Evolutionary conservation across 805 yeast species (phyloP), one percentile per base, ranked within the genome.

Genomic region (Ogataea neopini): DNA sequence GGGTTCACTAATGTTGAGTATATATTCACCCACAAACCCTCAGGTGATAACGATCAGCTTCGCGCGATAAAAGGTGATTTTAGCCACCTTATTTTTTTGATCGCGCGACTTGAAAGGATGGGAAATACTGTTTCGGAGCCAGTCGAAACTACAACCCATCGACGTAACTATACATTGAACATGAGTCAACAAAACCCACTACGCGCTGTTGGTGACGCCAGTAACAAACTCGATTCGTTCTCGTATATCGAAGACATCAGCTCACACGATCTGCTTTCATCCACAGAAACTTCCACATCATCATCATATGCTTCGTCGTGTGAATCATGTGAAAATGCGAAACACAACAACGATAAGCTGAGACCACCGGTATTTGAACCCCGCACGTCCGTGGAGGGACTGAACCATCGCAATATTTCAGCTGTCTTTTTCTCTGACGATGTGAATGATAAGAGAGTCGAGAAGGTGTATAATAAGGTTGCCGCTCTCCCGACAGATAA

Each of bases 351-450:
- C 44, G 19, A 35, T 44, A 18, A 40, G 40, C 8, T 22, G 25
- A 22, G 43, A 44, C 34, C 29, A 30, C 34, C 34, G 34, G 34
- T 30, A 8, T 30, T 22, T 20, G 40, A 20, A 20, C 40, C 28
- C 17, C 26, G 40, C 15, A 19, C 8, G 18, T 34, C 37, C 6
- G n/a, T 13, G 18, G 23, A 34, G 3, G 10, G 23, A 10, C 22
- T 19, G 15, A 35, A 42, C 17, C 49, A 49, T 32, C 45, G 56
- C 33, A 56, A 56, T 32, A 55, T 54, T 3, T 58, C 64, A 11
- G 64, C 59, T 4, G 36, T 49, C 13, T 63, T 63, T 45, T 63
- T 62, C 36, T 62, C 67, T 1, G 67, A 62, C 45, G 61, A 54
- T 28, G 47, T 50, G 1, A 48, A 50, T 22, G 65, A 56, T 50